A percentile compares a stretch with the other conserved stretches of the same genome.
These are phyloP conservation scores for Lathyrus tuberosus DNA, from an alignment of 306 rosid species.

Conservation along the genomic window DNA sequence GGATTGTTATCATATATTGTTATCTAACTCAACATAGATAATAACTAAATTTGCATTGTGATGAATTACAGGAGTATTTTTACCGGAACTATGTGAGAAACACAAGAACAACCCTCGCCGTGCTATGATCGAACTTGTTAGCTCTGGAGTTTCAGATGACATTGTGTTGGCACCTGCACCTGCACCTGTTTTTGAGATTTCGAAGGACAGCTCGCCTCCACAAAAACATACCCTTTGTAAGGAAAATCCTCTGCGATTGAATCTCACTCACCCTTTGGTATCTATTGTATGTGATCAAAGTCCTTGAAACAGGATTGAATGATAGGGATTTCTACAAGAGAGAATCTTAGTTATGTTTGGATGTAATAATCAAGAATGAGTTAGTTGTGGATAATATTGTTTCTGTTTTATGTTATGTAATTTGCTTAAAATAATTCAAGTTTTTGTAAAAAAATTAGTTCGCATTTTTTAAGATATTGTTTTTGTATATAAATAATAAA, in stretches of 20 bases:
- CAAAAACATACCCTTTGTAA: neutral
- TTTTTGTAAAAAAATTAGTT: too few relatives aligned
- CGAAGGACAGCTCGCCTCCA: neutral
- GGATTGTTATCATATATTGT: neutral
- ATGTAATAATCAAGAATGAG: too few relatives aligned
- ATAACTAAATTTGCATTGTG: neutral
- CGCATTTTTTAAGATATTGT: too few relatives aligned
- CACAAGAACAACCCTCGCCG: constrained; percentile 63
- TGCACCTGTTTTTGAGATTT: neutral
- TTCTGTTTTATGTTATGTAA: too few relatives aligned
- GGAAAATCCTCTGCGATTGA: neutral
- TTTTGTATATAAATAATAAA: too few relatives aligned
- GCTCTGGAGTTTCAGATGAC: constrained; percentile 52
- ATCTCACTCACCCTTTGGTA: neutral
- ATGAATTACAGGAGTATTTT: constrained; percentile 48
- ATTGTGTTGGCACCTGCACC: neutral
- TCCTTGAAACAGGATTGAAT: neutral
- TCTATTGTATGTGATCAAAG: neutral
- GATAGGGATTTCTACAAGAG: neutral
- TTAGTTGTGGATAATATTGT: too few relatives aligned
- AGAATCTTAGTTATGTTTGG: too few relatives aligned
- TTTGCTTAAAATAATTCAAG: too few relatives aligned
- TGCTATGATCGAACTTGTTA: constrained; percentile 59
- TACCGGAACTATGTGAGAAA: constrained; percentile 66
- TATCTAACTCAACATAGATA: neutral